A percentile compares a stretch with the other conserved stretches of the same genome.
Conservation (phyloP, 768 basidiomycete genomes). For the Lactifluus subvellereus region DNA sequence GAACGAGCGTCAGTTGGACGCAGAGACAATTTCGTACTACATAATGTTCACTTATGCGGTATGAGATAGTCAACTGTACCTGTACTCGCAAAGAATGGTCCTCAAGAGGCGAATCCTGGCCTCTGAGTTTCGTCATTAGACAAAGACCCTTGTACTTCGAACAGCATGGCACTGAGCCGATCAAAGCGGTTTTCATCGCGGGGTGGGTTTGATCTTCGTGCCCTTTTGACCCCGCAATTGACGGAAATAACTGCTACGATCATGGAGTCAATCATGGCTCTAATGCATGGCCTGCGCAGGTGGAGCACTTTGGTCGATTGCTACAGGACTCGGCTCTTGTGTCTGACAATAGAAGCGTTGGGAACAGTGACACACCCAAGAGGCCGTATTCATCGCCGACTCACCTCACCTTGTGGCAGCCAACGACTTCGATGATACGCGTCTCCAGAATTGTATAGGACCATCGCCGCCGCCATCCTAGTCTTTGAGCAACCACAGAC, state of each 20-base stretch:
- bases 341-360: slow-evolving; percentile 83
- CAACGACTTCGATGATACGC: no score
- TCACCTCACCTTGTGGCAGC: no score
- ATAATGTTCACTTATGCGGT: no score
- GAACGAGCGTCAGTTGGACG: no score
- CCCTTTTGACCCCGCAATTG: background rate
- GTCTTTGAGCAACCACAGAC: no score
- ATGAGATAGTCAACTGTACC: no score
- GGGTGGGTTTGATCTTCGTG: slow-evolving; percentile 36
- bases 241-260: background rate
- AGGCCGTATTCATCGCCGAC: slow-evolving; percentile 56
- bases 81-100: slow-evolving; percentile 47
- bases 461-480: no score
- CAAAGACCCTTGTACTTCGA: slow-evolving; percentile 76
- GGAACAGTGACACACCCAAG: slow-evolving; percentile 60
- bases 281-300: slow-evolving; percentile 61
- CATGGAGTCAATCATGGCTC: slow-evolving; percentile 55
- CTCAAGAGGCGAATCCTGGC: no score
- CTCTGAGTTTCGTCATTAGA: slow-evolving; percentile 47
- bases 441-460: no score
- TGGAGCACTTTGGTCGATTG: slow-evolving; percentile 53
- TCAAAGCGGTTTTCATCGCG: slow-evolving; percentile 73
- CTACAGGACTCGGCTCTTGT: slow-evolving; percentile 57
- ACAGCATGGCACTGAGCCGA: slow-evolving; percentile 60
- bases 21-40: no score